Conservation (phyloP, 768 basidiomycete species). For the Chalciporus sphaerocephalus region DNA sequence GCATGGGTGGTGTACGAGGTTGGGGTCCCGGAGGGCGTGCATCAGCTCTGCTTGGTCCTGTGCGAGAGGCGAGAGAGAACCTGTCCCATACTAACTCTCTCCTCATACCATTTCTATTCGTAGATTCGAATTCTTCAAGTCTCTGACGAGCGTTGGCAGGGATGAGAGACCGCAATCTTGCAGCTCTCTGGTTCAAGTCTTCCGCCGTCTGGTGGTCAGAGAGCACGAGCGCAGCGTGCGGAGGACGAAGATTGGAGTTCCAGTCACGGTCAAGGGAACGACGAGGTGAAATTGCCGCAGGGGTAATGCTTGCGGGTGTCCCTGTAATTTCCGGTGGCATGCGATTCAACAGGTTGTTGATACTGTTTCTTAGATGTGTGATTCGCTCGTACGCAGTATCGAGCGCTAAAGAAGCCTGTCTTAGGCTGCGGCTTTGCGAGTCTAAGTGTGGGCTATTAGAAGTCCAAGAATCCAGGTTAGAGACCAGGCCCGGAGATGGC, state of each 20-base stretch:
- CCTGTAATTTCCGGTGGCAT: constrained; percentile 35
- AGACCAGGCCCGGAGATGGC: constrained; percentile 3
- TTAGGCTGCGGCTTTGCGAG: constrained; percentile 37
- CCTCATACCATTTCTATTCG: constrained; percentile 5
- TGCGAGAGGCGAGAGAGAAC: constrained; percentile 15
- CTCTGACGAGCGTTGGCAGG: constrained; percentile 30
- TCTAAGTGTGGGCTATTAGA: constrained; percentile 7
- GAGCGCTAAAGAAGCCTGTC: constrained; percentile 49
- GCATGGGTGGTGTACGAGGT: constrained; percentile 29
- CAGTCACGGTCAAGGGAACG: constrained; percentile 16
- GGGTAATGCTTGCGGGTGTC: constrained; percentile 1
- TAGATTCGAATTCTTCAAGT: constrained; percentile 31
- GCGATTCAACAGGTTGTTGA: constrained; percentile 39
- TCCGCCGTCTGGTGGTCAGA: constrained; percentile 23
- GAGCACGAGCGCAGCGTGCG: constrained; percentile 30
- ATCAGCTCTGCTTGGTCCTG: constrained; percentile 16
- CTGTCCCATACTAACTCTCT: constrained; percentile 21
- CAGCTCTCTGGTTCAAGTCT: constrained; percentile 28
- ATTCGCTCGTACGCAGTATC: constrained; percentile 54
- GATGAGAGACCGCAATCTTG: constrained; percentile 28
- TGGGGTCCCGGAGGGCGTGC: constrained; percentile 10
- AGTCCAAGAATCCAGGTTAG: constrained; percentile 13
- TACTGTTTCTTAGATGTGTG: constrained; percentile 49
- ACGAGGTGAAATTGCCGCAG: constrained; percentile 4
- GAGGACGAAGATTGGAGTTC: constrained; percentile 23